Evolutionary conservation across 2,329 filamentous ascomycete species (phyloP), one percentile per base, ranked within the genome.

Genomic region (Escovopsis weberi): DNA sequence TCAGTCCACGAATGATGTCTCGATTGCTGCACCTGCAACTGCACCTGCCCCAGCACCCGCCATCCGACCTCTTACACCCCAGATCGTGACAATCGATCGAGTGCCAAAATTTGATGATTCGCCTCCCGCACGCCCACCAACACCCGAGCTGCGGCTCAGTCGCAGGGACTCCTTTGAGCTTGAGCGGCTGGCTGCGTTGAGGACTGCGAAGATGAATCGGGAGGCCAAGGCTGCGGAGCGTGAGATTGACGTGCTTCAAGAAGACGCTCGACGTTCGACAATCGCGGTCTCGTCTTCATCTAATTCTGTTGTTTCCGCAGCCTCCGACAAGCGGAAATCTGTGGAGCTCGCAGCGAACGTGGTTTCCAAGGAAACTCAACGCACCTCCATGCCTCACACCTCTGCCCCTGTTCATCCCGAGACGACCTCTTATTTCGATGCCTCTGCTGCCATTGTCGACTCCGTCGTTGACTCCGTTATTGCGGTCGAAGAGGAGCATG

Each of bases 71-170:
- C 49, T 70, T 46, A 72, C 69, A 4, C 73, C 70, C 6, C 63
- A 62, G 45, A 59, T 78, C 37, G 60, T 72, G 35, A 74, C 71
- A 2, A 66, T 76, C 38, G 68, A 72, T 28, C 66, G 70, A 30
- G 72, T 72, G 48, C 72, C 73, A 6, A 64, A 66, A 40, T 72
- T 71, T 49, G 62, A 65, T 8, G 55, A 62, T 36, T 53, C 56
- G 18, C 58, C 63, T 4, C 52, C 57, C 34, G 50, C 47, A 18
- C 36, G 26, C 33, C 43, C 49, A 34, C 43, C 51, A 23, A 50
- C 52, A n/a, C 43, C 48, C 11, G 54, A 59, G 4, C 54, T 59
- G 41, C 61, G 69, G 33, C 52, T 69, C 48, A 72, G 68, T 50
- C 69, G 67, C 37, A 70, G 59, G 44, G 69, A 72, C 50, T 69